These are phyloP conservation scores for Paradendryphiella salina DNA, from an alignment of 2,329 filamentous ascomycete species.

Conservation along the genomic window DNA sequence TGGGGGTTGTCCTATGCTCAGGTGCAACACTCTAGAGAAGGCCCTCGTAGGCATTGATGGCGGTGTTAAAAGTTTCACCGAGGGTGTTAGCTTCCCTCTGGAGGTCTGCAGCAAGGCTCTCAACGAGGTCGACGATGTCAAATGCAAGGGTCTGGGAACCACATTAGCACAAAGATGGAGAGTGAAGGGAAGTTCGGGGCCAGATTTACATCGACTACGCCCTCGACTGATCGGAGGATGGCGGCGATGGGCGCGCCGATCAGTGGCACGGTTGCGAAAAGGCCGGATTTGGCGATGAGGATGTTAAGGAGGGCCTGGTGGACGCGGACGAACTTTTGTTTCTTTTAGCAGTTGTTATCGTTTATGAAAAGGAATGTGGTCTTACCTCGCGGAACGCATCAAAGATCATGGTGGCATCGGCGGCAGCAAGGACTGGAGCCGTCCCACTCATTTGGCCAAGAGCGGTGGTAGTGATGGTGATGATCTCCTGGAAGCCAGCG, in stretches of 20 bases:
- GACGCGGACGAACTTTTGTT: conserved; percentile 19
- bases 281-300: conserved; percentile 21
- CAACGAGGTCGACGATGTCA: neutral
- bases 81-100: neutral
- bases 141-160: conserved; percentile 4
- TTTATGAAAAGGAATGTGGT: too few relatives aligned
- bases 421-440: conserved; percentile 5
- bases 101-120: conserved; percentile 1
- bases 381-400: conserved; percentile 21
- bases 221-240: conserved; percentile 20
- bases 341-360: neutral
- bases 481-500: conserved; percentile 15
- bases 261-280: conserved; percentile 17
- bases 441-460: conserved; percentile 13
- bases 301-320: conserved; percentile 24
- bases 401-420: conserved; percentile 9
- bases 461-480: conserved; percentile 6
- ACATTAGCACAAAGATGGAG: neutral
- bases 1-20: too few relatives aligned
- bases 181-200: too few relatives aligned
- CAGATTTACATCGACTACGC: conserved; percentile 21
- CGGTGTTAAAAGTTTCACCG: neutral
- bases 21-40: neutral
- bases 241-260: conserved; percentile 17
- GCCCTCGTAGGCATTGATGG: neutral